Conservation (phyloP, 768 basidiomycete genomes). For the Pleurotus platypus region DNA sequence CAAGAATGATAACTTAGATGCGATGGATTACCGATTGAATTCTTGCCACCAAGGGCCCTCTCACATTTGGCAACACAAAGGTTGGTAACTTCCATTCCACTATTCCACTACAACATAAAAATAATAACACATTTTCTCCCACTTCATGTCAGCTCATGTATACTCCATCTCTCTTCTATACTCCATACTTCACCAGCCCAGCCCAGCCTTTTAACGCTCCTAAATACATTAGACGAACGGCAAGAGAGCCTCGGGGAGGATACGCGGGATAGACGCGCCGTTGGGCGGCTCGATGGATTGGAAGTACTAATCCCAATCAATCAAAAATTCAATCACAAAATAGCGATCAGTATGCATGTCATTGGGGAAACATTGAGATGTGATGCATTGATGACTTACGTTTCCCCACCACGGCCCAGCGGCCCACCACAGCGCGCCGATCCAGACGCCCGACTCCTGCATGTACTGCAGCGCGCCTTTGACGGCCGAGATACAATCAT, state of each 20-base stretch:
- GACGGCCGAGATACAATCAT: slow-evolving; percentile 42
- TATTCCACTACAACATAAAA: too few relatives aligned
- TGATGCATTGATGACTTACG: slow-evolving; percentile 29
- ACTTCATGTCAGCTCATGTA: too few relatives aligned
- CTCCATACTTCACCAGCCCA: too few relatives aligned
- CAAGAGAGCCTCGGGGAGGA: slow-evolving; percentile 53
- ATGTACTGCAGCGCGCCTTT: slow-evolving; percentile 54
- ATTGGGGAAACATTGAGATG: background rate
- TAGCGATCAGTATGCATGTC: background rate
- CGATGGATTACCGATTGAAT: too few relatives aligned
- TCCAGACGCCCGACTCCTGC: slow-evolving; percentile 55
- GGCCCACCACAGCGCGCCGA: slow-evolving; percentile 54
- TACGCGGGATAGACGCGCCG: slow-evolving; percentile 47
- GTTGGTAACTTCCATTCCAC: too few relatives aligned
- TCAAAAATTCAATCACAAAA: background rate
- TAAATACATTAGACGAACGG: slow-evolving; percentile 39
- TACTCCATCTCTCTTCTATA: too few relatives aligned
- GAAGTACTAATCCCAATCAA: slow-evolving; percentile 40
- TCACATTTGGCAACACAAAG: too few relatives aligned
- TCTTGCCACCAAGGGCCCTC: too few relatives aligned
- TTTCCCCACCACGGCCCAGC: slow-evolving; percentile 60
- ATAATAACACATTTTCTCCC: too few relatives aligned
- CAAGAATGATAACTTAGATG: too few relatives aligned
- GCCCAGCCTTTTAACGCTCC: too few relatives aligned
- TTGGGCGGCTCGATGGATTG: slow-evolving; percentile 59